These are phyloP conservation scores for Venturiaceae sp. DNA, from an alignment of 2,329 filamentous ascomycete genomes.

Conservation along the genomic window DNA sequence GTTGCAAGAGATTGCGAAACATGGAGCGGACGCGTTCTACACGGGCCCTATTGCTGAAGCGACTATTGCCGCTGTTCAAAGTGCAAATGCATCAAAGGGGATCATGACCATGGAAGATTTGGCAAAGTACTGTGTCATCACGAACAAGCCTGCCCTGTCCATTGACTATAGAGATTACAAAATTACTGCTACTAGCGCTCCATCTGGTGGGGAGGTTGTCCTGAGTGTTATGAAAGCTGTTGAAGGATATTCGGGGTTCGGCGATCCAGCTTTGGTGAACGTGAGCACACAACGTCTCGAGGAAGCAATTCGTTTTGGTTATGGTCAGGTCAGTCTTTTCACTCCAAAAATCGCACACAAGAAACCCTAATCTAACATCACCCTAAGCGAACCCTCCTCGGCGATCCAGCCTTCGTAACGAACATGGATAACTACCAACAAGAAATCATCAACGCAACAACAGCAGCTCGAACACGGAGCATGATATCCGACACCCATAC, in stretches of 20 bases:
- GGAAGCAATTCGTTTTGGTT: conserved; percentile 85
- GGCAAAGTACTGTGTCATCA: conserved; percentile 57
- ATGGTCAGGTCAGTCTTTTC: conserved; percentile 38
- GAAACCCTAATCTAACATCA: no score
- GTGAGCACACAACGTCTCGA: conserved; percentile 73
- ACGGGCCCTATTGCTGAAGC: conserved; percentile 61
- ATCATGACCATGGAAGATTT: conserved; percentile 79
- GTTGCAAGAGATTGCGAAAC: conserved; percentile 63
- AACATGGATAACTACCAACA: conserved; percentile 55
- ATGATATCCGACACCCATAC: conserved; percentile 66
- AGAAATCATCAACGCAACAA: conserved; percentile 53
- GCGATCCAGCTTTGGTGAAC: conserved; percentile 45
- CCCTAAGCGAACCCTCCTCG: conserved; percentile 55
- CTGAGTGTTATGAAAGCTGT: conserved; percentile 73
- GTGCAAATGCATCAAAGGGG: conserved; percentile 48
- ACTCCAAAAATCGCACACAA: neutral
- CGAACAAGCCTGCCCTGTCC: conserved; percentile 50
- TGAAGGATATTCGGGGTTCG: conserved; percentile 62
- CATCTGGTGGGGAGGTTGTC: conserved; percentile 70
- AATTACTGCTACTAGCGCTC: conserved; percentile 61
- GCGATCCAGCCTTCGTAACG: conserved; percentile 67
- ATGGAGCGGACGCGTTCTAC: conserved; percentile 69
- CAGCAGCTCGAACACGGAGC: conserved; percentile 48
- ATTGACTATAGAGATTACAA: conserved; percentile 54
- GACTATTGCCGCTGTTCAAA: conserved; percentile 59